These are phyloP conservation scores for Mortierella sp. DNA, from an alignment of 371 early-diverging fungal genomes.

Conservation along the genomic window DNA sequence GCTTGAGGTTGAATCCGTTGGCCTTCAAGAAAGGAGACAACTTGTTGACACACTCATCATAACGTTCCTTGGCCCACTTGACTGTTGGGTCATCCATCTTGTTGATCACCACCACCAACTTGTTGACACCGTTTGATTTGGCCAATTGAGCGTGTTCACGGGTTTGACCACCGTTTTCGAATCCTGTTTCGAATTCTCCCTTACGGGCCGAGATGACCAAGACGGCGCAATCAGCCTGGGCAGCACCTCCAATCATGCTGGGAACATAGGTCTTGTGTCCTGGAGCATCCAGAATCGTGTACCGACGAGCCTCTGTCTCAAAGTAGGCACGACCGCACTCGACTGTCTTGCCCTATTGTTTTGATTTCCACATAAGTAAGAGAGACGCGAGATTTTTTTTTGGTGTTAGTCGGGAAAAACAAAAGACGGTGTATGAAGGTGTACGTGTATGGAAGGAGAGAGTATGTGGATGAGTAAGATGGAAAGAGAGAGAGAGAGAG, in stretches of 20 bases:
- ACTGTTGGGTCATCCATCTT: constrained; percentile 99
- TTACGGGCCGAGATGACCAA: constrained; percentile 98
- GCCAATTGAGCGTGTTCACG: constrained; percentile 98
- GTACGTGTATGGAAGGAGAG: too few species aligned
- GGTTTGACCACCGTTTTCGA: constrained; percentile 99
- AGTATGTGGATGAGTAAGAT: too few species aligned
- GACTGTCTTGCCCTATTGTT: constrained; percentile 95
- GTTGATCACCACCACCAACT: constrained; percentile 93
- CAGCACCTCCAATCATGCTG: constrained; percentile 98
- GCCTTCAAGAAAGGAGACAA: constrained; percentile 90
- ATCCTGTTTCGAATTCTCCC: constrained; percentile 99
- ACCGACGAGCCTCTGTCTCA: constrained; percentile 94
- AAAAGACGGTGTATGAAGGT: too few species aligned
- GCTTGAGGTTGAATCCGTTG: constrained; percentile 93
- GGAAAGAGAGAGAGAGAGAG: too few species aligned
- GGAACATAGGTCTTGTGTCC: constrained; percentile 99
- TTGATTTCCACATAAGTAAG: too few species aligned
- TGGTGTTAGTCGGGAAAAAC: too few species aligned
- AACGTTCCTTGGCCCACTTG: constrained; percentile 90
- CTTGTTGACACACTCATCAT: constrained; percentile 89
- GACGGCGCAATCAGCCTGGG: constrained; percentile 97
- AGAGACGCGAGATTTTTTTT: neutral
- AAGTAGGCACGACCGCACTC: constrained; percentile 98
- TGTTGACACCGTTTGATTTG: constrained; percentile 96
- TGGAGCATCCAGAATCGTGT: constrained; percentile 98